These are phyloP conservation scores for Xylaria digitata DNA, from an alignment of 2,329 filamentous ascomycete species.

Conservation along the genomic window DNA sequence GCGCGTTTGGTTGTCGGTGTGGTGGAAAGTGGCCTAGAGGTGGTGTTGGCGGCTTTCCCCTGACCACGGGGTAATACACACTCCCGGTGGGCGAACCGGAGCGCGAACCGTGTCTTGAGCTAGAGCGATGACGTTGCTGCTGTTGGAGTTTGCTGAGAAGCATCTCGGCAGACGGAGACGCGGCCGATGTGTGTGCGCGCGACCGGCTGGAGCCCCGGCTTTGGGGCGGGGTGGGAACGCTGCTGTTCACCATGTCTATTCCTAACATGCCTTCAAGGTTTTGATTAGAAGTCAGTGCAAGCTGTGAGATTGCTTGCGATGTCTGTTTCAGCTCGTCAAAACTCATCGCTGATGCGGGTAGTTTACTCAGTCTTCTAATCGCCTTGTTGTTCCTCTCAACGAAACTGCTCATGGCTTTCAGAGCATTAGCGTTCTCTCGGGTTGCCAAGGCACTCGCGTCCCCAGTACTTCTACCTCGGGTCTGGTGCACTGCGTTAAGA, in stretches of 20 bases:
- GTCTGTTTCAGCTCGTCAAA: constrained; percentile 50
- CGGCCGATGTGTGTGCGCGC: constrained; percentile 36
- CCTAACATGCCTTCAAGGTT: constrained; percentile 11
- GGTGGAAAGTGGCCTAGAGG: neutral
- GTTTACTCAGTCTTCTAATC: constrained; percentile 56
- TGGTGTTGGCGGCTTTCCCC: constrained; percentile 16
- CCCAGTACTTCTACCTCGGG: constrained; percentile 50
- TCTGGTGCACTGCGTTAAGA: constrained; percentile 57
- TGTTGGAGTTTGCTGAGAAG: constrained; percentile 41
- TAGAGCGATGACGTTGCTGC: constrained; percentile 32
- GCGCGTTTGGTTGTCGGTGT: constrained; percentile 12
- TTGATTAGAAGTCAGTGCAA: constrained; percentile 28
- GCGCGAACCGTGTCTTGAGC: constrained; percentile 32
- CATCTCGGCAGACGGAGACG: constrained; percentile 40
- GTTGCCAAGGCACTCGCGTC: constrained; percentile 56
- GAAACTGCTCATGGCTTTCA: constrained; percentile 59
- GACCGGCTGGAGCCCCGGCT: constrained; percentile 51
- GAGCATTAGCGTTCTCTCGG: constrained; percentile 56
- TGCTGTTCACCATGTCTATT: constrained; percentile 22
- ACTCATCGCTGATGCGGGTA: constrained; percentile 51
- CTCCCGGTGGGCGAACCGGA: constrained; percentile 32
- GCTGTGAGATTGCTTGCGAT: constrained; percentile 38
- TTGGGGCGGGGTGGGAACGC: constrained; percentile 50
- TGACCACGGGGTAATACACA: constrained; percentile 20
- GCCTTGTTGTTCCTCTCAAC: constrained; percentile 57